phyloP scores from a whole-genome alignment of 345 rosid genomes.

The Lepidium sativum region DNA sequence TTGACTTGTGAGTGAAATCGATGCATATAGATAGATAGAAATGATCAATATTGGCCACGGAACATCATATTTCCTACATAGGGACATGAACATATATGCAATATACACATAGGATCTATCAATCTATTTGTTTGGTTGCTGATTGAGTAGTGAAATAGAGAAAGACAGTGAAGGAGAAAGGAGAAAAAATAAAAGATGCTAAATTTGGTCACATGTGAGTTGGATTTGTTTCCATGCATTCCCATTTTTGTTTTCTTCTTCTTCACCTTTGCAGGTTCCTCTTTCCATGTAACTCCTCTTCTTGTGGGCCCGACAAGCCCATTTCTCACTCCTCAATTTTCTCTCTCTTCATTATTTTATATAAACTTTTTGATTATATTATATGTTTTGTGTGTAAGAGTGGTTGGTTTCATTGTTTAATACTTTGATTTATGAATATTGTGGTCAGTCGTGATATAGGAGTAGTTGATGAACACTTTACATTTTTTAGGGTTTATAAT shows the following conservation, averaged over 20 bases:
- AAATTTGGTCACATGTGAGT: slow-evolving; percentile 36
- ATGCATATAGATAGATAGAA: slow-evolving; percentile 16
- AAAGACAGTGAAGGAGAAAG: slow-evolving; percentile 21
- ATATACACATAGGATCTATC: slow-evolving; percentile 29
- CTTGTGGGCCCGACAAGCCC: slow-evolving; percentile 1
- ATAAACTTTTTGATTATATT: neutral
- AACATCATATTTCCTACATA: slow-evolving; percentile 23
- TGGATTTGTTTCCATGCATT: slow-evolving; percentile 34
- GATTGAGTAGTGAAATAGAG: slow-evolving; percentile 21
- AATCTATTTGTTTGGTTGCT: slow-evolving; percentile 28
- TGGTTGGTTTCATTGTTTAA: slow-evolving; percentile 19
- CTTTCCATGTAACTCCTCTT: slow-evolving; percentile 32
- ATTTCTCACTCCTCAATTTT: neutral
- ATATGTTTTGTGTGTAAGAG: slow-evolving; percentile 1
- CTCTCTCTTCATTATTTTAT: neutral
- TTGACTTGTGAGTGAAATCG: slow-evolving; percentile 20
- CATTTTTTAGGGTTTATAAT: slow-evolving; percentile 5
- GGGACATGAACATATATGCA: slow-evolving; percentile 24
- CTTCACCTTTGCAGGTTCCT: slow-evolving; percentile 29
- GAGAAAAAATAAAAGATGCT: slow-evolving; percentile 29
- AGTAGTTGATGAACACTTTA: slow-evolving; percentile 28
- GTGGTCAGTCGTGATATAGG: slow-evolving; percentile 20
- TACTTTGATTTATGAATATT: neutral
- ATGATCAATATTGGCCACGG: slow-evolving; percentile 19
- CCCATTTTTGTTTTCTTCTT: slow-evolving; percentile 30